phyloP scores from a whole-genome alignment of 768 basidiomycete species.

The Tricholoma furcatifolium region DNA sequence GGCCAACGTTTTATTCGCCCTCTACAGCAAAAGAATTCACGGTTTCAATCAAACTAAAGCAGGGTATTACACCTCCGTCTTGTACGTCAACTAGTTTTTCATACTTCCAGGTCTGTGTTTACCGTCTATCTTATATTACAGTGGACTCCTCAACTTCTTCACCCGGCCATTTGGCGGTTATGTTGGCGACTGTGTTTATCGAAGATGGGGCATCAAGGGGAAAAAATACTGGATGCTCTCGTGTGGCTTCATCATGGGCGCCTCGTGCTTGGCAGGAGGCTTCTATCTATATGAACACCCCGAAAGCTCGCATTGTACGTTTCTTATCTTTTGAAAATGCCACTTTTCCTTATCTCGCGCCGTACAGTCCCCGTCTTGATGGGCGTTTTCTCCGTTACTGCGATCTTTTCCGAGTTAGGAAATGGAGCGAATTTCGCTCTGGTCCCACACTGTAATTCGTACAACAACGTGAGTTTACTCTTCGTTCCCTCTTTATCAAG shows the following conservation, averaged over 20 bases:
- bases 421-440: constrained; percentile 54
- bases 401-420: constrained; percentile 40
- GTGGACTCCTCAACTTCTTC: constrained; percentile 50
- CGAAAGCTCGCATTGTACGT: constrained; percentile 35
- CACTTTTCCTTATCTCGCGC: neutral
- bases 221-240: constrained; percentile 49
- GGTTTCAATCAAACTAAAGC: constrained; percentile 48
- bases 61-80: constrained; percentile 45
- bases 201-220: constrained; percentile 36
- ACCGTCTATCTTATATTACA: constrained; percentile 14
- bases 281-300: constrained; percentile 32
- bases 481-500: too few species aligned
- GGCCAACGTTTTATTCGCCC: constrained; percentile 40
- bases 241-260: constrained; percentile 45
- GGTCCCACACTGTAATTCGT: constrained; percentile 48
- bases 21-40: constrained; percentile 32
- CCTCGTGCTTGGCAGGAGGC: constrained; percentile 43
- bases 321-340: neutral
- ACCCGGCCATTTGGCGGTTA: constrained; percentile 50
- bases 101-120: constrained; percentile 4
- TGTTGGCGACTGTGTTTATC: constrained; percentile 45
- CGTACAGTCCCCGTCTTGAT: constrained; percentile 30
- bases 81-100: constrained; percentile 7
- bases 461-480: constrained; percentile 28
- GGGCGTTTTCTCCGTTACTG: constrained; percentile 40